Percentiles rank a stretch among this genome's conserved stretches.
Evolutionary conservation across 2,329 filamentous ascomycete genomes (phyloP).

Genomic region (Ciborinia camelliae): DNA sequence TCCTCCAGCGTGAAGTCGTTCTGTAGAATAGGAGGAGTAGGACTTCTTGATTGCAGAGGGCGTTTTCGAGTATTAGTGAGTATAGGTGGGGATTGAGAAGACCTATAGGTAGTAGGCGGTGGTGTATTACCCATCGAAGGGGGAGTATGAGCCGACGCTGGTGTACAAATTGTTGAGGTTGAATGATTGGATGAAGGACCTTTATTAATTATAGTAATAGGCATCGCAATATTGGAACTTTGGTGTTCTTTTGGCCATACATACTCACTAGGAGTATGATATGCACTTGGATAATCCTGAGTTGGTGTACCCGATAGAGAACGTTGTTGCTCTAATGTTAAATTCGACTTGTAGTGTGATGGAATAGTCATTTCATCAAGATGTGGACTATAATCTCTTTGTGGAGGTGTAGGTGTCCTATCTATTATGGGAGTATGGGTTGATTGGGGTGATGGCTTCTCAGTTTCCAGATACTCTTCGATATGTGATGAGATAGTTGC

Average conservation of each 20-base stretch:
- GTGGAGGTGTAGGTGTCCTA: slow-evolving; percentile 6
- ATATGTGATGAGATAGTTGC: slow-evolving; percentile 26
- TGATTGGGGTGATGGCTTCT: slow-evolving; percentile 14
- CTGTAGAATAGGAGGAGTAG: slow-evolving; percentile 26
- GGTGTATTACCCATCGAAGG: slow-evolving; percentile 19
- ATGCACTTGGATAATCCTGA: slow-evolving; percentile 3
- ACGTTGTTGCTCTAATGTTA: slow-evolving; percentile 21
- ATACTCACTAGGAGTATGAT: slow-evolving; percentile 12
- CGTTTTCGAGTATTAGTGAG: slow-evolving; percentile 21
- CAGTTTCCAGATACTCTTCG: slow-evolving; percentile 29
- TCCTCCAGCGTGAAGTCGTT: slow-evolving; percentile 34
- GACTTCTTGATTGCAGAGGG: slow-evolving; percentile 25
- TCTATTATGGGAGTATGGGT: neutral
- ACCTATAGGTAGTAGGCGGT: slow-evolving; percentile 12
- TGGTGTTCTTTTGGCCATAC: neutral
- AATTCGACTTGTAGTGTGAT: slow-evolving; percentile 19
- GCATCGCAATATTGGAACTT: neutral
- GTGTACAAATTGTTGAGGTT: neutral
- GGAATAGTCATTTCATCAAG: slow-evolving; percentile 9
- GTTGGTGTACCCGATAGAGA: slow-evolving; percentile 9
- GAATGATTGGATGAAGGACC: slow-evolving; percentile 11
- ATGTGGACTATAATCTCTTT: slow-evolving; percentile 9
- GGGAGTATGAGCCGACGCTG: slow-evolving; percentile 7
- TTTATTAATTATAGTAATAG: neutral
- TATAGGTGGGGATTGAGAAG: slow-evolving; percentile 13